Base-by-base conservation (phyloP, 2,329 filamentous ascomycete species). In the Aspergillaceae sp. region DNA sequence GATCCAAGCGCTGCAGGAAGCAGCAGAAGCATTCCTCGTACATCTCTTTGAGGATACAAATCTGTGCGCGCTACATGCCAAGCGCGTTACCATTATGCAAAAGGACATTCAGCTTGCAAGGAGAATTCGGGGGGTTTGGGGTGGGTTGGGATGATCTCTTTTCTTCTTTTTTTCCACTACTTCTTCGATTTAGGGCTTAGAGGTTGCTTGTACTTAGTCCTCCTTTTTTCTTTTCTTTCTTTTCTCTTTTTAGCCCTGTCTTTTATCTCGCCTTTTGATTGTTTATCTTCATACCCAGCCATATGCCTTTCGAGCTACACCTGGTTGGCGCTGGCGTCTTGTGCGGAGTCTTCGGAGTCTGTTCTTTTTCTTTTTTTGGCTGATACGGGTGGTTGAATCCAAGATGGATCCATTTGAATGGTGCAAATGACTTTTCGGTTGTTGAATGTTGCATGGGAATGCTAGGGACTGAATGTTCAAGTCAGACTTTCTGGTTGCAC, bases 31-130 rank as follows among this genome's bases (percentile, higher is more conserved):
- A 4, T 97, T 94, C 69, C 77, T 97, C 56, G 86, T 97, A 48
- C 90, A 94, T 63, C 75, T 97, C n/a, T 96, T 97, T 63, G 90
- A 96, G 66, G 88, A 94, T 69, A 87, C 87, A 54, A 96, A 97
- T 72, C 78, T 97, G 37, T 96, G 91, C 72, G 92, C 91, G 52
- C 90, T 97, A 58, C 91, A 97, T 70, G 92, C 91, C 51, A 96
- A 95, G 74, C 79, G 91, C 65, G 89, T 97, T 44, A 97, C 91
- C 35, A 94, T 96, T 59, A 91, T 94, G 87, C 89, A 92, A 69
- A 95, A 95, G 73, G 92, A 97, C 69, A 95, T 98, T 59, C 91
- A 96, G 71, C 78, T 97, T 50, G 91, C 91, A 19, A 75, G 86
- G 59, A 74, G 86, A 55, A 89, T 91, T 69, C 76, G 86, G 43